A percentile compares a stretch with the other conserved stretches of the same genome.
Conservation (phyloP, 1,139 yeast genomes). For the Hemisphaericaspora xylofermentans region DNA sequence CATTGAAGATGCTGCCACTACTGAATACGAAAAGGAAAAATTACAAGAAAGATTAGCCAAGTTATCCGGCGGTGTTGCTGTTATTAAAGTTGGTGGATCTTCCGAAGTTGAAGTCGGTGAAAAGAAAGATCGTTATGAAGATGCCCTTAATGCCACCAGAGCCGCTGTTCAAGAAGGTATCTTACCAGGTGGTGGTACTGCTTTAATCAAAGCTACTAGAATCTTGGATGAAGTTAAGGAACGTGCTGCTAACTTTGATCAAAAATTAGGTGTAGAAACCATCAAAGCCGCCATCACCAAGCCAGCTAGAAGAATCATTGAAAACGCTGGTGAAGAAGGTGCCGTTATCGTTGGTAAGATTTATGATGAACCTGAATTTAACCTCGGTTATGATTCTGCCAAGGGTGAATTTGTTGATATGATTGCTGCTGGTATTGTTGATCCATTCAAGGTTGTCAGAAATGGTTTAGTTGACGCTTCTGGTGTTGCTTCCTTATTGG, state of each 20-base stretch:
- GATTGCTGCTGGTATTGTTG: constrained; percentile 97
- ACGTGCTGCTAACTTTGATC: constrained; percentile 86
- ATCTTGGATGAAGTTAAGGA: constrained; percentile 70
- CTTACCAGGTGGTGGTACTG: constrained; percentile 99
- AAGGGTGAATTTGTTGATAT: constrained; percentile 94
- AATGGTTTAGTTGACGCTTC: constrained; percentile 96
- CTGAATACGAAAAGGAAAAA: constrained; percentile 97
- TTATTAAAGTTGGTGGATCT: constrained; percentile 95
- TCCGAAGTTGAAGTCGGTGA: constrained; percentile 99
- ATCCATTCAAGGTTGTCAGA: constrained; percentile 98
- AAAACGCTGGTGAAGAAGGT: constrained; percentile 99
- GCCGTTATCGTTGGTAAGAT: constrained; percentile 96
- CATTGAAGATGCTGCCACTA: constrained; percentile 67
- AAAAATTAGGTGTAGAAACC: constrained; percentile 95
- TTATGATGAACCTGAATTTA: constrained; percentile 82
- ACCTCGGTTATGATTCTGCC: constrained; percentile 91
- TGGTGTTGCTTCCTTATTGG: constrained; percentile 96
- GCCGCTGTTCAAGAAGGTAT: constrained; percentile 99
- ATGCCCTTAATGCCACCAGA: constrained; percentile 98
- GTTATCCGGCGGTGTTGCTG: constrained; percentile 99
- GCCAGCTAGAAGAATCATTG: constrained; percentile 96
- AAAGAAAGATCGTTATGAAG: constrained; percentile 99
- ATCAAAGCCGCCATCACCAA: constrained; percentile 93
- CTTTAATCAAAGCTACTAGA: constrained; percentile 90
- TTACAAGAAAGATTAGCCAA: constrained; percentile 98